Evolutionary conservation across 495 filamentous ascomycete species (phyloP), one percentile per base, ranked within the genome.

Genomic region (Tuber magnatum): DNA sequence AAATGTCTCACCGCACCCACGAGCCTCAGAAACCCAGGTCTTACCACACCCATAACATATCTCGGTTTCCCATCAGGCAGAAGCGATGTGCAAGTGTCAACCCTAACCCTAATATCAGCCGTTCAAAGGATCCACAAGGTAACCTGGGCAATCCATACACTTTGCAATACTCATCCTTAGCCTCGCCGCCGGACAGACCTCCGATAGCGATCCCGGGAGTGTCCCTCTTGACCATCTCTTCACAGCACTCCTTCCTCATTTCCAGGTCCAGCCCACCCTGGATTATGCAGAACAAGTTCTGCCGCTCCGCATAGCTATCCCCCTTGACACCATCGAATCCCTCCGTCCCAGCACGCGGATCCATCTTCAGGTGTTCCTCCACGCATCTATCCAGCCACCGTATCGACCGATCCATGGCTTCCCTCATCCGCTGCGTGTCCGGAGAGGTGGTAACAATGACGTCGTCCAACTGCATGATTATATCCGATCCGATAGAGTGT

Each of bases 281-380:
- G 71, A 99, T 97, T 79, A 98, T 98, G 83, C 95, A 98, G 82
- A 98, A 99, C n/a, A 99, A 87, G 77, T 97, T 98, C 84, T 99
- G 95, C 68, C 84, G 84, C 74, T 90, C 51, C 1, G 80, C 80
- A 51, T 79, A 82, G 68, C 73, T 81, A 70, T 75, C 80, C 10
- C 80, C 70, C 32, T 74, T 56, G 22, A 70, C 39, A 3, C 75
- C 76, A 20, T 41, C 65, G 73, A 71, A 18, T 44, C 32, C 69
- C 32, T 73, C 71, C 3, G 80, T 84, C n/a, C 82, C 80, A 18
- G 80, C 76, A 16, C 68, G 44, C 22, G 81, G 81, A 42, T 82
- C 88, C 0, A 93, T 93, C 71, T 94, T 91, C 83, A 91, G 88
- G 84, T 98, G 96, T 10, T 94, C 95, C 48, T 90, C 91, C 43